A percentile compares a stretch with the other conserved stretches of the same genome.
Conservation (phyloP, 1,284 basidiomycete genomes). For the Trichosporon coremiiforme region DNA sequence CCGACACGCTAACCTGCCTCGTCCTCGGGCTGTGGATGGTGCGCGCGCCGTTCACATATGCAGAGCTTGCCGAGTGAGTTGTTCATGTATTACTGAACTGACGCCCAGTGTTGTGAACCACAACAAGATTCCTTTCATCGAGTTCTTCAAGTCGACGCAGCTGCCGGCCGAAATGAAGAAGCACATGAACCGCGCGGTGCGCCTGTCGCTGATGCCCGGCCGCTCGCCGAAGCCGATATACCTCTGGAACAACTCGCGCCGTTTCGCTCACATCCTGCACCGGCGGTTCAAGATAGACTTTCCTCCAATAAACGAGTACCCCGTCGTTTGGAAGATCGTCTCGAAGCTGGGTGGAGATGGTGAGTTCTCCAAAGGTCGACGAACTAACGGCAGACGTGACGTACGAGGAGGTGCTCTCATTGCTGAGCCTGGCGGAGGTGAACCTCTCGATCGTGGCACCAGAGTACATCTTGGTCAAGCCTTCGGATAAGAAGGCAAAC, state of each 20-base stretch:
- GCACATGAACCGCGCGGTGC: conserved; percentile 26
- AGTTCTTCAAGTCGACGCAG: conserved; percentile 62
- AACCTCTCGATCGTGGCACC: conserved; percentile 51
- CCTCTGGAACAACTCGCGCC: conserved; percentile 31
- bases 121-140: conserved; percentile 78
- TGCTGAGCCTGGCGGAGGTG: conserved; percentile 43
- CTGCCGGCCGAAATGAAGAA: conserved; percentile 65
- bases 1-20: conserved; percentile 56
- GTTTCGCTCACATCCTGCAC: conserved; percentile 35
- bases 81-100: too few species aligned
- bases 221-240: conserved; percentile 33
- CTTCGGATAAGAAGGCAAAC: too few species aligned
- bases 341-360: conserved; percentile 72
- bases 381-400: conserved; percentile 61
- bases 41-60: conserved; percentile 73
- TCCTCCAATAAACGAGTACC: conserved; percentile 76
- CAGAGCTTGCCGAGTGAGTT: conserved; percentile 70
- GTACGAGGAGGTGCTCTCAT: conserved; percentile 57
- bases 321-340: conserved; percentile 77
- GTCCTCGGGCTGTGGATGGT: conserved; percentile 74
- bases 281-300: conserved; percentile 64
- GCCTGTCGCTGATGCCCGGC: conserved; percentile 28
- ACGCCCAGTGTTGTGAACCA: conserved; percentile 61
- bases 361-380: conserved; percentile 63
- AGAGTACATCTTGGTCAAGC: neutral